These are phyloP conservation scores for Warburgia ugandensis DNA, from an alignment of 164 flowering plant genomes.

Conservation along the genomic window DNA sequence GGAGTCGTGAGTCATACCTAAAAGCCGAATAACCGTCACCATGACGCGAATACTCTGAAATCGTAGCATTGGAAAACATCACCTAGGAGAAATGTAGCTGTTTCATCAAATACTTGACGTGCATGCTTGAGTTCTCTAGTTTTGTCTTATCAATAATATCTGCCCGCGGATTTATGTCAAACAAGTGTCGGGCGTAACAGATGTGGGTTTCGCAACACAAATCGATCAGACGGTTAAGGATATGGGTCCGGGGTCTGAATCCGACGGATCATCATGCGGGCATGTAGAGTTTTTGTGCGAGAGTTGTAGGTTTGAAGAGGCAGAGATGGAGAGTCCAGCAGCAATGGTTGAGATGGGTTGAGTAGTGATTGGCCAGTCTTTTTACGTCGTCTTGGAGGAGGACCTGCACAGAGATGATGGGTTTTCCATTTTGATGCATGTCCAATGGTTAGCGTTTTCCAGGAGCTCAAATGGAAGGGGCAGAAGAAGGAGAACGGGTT, in stretches of 20 bases:
- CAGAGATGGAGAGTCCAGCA: no score
- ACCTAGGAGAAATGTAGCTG: conserved; percentile 41
- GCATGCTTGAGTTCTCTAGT: conserved; percentile 31
- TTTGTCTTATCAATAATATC: conserved; percentile 58
- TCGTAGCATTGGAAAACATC: conserved; percentile 61
- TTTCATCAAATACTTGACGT: conserved; percentile 28
- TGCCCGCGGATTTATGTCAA: conserved; percentile 49
- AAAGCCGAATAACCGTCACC: conserved; percentile 44
- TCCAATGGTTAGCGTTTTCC: no score
- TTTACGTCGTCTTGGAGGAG: no score
- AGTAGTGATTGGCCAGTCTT: no score
- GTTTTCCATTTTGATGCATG: no score
- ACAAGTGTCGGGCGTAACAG: conserved; percentile 36
- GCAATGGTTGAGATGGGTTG: no score
- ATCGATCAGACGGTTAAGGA: conserved; percentile 57
- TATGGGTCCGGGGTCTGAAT: conserved; percentile 41
- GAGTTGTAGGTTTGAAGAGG: no score
- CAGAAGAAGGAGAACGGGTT: no score
- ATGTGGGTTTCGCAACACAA: conserved; percentile 42
- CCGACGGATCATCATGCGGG: conserved; percentile 60
- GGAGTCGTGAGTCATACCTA: conserved; percentile 31
- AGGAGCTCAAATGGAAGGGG: no score
- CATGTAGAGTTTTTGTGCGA: no score
- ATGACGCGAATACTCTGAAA: conserved; percentile 43
- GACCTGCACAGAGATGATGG: no score